Conservation (phyloP, 805 yeast genomes). For the Jamesozyma piceae region DNA sequence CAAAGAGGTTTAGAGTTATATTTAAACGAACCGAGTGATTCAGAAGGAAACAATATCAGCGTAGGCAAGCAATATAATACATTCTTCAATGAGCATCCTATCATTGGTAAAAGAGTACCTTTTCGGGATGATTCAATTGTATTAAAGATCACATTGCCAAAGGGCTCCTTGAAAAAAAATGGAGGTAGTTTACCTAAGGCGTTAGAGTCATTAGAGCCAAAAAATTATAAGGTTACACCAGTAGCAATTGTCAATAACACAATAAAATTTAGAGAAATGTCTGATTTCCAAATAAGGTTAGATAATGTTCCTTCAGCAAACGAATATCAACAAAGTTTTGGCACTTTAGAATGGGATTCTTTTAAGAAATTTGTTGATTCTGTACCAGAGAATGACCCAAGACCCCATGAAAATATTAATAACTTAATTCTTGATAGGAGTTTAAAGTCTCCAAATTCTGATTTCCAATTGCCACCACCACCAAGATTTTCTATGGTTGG, state of each 20-base stretch:
- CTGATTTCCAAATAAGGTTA: slow-evolving; percentile 75
- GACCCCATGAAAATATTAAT: slow-evolving; percentile 32
- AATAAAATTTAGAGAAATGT: slow-evolving; percentile 71
- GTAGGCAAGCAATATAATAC: neutral
- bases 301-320: slow-evolving; percentile 44
- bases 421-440: slow-evolving; percentile 20
- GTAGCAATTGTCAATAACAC: slow-evolving; percentile 59
- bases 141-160: slow-evolving; percentile 53
- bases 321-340: slow-evolving; percentile 24
- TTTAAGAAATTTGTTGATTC: slow-evolving; percentile 26
- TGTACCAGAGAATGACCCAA: slow-evolving; percentile 31
- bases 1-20: slow-evolving; percentile 25
- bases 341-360: slow-evolving; percentile 25
- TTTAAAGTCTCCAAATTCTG: slow-evolving; percentile 16
- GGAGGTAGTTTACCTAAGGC: slow-evolving; percentile 38
- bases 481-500: slow-evolving; percentile 69
- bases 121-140: slow-evolving; percentile 48
- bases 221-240: slow-evolving; percentile 42
- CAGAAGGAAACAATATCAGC: slow-evolving; percentile 30
- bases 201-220: slow-evolving; percentile 30
- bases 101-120: slow-evolving; percentile 40
- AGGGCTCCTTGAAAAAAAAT: slow-evolving; percentile 36
- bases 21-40: slow-evolving; percentile 31
- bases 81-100: slow-evolving; percentile 47
- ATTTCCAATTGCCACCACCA: slow-evolving; percentile 61